Conservation (phyloP, 306 rosid species). For the Lablab purpureus region DNA sequence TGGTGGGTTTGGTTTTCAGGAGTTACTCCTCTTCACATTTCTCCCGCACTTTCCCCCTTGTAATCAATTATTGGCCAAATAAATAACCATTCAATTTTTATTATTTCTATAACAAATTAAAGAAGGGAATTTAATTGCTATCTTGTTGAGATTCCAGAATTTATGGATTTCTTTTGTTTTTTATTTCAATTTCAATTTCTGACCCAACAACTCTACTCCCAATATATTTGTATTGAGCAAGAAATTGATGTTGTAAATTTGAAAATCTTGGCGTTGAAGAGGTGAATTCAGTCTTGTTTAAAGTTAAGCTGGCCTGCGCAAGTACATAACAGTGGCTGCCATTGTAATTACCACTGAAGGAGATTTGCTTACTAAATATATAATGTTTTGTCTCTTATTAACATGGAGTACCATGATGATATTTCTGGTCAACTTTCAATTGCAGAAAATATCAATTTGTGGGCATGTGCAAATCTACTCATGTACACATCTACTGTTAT, state of each 20-base stretch:
- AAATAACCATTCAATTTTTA: background rate
- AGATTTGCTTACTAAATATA: background rate
- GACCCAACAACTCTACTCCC: background rate
- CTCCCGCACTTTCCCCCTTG: background rate
- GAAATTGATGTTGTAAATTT: background rate
- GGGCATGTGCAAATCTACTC: slow-evolving; percentile 1
- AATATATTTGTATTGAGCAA: background rate
- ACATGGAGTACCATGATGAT: slow-evolving; percentile 1
- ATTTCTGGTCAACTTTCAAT: slow-evolving; percentile 27
- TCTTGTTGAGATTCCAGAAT: background rate
- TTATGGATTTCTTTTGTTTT: background rate
- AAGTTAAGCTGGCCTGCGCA: background rate
- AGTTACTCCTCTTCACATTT: slow-evolving; percentile 22
- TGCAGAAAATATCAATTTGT: background rate
- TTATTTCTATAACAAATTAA: background rate
- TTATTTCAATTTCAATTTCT: too few species aligned
- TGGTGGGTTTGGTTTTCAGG: slow-evolving; percentile 48
- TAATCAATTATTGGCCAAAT: background rate
- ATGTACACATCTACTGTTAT: background rate
- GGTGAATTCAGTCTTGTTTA: background rate
- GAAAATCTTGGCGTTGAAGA: background rate
- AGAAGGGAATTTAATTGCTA: too few species aligned
- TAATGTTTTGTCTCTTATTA: background rate
- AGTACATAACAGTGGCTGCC: too few species aligned
- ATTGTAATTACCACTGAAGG: background rate